A percentile compares a stretch with the other conserved stretches of the same genome.
Evolutionary conservation across 1,139 yeast genomes (phyloP).

Genomic region (Candida sp.): DNA sequence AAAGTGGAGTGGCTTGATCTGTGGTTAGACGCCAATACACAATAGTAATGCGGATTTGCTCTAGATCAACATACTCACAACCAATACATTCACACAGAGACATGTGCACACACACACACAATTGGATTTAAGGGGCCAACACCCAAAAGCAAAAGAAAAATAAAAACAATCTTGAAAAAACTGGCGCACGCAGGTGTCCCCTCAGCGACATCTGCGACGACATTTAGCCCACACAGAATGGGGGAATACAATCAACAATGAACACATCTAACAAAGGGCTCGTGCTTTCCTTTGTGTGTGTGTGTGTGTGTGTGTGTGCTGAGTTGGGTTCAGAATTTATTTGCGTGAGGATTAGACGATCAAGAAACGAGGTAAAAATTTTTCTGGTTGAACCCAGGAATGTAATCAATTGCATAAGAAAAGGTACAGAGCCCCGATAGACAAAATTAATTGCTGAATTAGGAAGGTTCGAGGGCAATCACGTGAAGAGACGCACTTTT

Average conservation of each 20-base stretch:
- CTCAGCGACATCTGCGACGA: neutral
- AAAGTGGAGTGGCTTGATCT: neutral
- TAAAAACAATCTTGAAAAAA: neutral
- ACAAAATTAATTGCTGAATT: neutral
- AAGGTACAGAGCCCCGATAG: neutral
- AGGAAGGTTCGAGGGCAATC: neutral
- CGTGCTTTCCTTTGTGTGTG: too few species aligned
- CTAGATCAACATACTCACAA: neutral
- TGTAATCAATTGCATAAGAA: neutral
- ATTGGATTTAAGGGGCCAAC: neutral
- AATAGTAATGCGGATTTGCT: neutral
- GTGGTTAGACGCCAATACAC: neutral
- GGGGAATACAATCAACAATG: too few species aligned
- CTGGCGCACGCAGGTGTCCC: neutral
- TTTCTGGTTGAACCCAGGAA: neutral
- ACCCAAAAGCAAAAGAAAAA: neutral
- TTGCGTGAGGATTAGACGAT: too few species aligned
- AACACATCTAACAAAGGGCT: too few species aligned
- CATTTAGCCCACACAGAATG: neutral
- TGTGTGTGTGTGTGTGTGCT: too few species aligned
- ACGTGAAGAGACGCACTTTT: neutral
- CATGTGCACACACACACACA: neutral
- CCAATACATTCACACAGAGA: neutral
- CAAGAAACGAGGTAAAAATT: neutral
- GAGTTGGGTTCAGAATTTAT: too few species aligned